A percentile compares a stretch with the other conserved stretches of the same genome.
These are phyloP conservation scores for Yarrowia sp. DNA, from an alignment of 805 yeast genomes.

Conservation along the genomic window DNA sequence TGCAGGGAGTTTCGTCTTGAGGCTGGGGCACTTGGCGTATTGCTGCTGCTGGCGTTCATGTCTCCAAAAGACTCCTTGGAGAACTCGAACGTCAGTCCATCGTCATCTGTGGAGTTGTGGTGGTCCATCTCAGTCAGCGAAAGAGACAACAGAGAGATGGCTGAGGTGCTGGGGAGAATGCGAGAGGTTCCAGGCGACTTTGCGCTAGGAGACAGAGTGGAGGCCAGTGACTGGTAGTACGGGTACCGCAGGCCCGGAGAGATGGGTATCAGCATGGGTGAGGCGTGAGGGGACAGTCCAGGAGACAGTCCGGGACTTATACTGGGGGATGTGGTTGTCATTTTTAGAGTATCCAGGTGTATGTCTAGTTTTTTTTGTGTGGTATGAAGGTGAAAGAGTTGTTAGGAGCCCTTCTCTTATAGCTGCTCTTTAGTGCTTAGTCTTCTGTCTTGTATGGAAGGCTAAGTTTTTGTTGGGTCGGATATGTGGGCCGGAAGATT, in stretches of 20 bases:
- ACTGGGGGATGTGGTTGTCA: not conserved
- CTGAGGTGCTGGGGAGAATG: constrained; percentile 24
- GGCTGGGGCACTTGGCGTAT: not conserved
- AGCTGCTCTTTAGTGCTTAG: not conserved
- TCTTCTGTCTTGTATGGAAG: not conserved
- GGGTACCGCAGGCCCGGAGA: constrained; percentile 19
- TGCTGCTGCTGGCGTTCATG: not conserved
- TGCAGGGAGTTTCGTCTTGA: constrained; percentile 3
- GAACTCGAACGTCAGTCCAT: constrained; percentile 10
- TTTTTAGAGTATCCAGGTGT: not conserved
- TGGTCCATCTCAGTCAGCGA: not conserved
- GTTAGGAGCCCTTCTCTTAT: not conserved
- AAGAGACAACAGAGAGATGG: constrained; percentile 24
- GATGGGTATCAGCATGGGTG: constrained; percentile 22
- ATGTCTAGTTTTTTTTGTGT: not conserved
- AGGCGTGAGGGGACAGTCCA: constrained; percentile 15
- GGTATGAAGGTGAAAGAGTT: not conserved
- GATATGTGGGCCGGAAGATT: not conserved
- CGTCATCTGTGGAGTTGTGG: not conserved
- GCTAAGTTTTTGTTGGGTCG: not conserved
- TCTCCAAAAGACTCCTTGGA: constrained; percentile 4
- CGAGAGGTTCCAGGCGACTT: constrained; percentile 17
- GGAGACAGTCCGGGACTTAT: not conserved
- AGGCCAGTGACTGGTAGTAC: constrained; percentile 19
- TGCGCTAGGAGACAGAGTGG: not conserved